Evolutionary conservation across 805 yeast species (phyloP).

Genomic region (Cyberlindnera euphorbiiphila): DNA sequence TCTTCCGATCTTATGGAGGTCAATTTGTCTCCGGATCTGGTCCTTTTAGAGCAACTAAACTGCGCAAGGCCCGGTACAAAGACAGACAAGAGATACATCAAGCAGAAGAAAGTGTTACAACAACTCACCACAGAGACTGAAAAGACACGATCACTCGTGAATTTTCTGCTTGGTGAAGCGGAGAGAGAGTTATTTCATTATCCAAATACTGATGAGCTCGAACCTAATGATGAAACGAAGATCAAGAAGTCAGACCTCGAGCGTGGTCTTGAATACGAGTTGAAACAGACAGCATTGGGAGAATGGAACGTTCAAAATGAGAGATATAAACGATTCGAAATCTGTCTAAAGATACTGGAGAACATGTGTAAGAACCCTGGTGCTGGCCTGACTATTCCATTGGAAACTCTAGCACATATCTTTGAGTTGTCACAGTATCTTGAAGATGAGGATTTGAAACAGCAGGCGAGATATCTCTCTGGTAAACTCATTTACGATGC

Average conservation of each 20-base stretch:
- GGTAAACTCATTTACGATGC: conserved; percentile 42
- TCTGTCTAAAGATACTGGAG: conserved; percentile 16
- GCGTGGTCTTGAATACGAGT: conserved; percentile 18
- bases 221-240: conserved; percentile 2
- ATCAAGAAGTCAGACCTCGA: conserved; percentile 10
- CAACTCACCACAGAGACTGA: conserved; percentile 9
- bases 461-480: conserved; percentile 33
- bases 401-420: conserved; percentile 32
- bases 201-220: conserved; percentile 17
- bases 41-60: conserved; percentile 21
- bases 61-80: conserved; percentile 20
- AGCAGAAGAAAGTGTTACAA: conserved; percentile 12
- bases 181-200: conserved; percentile 13
- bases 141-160: conserved; percentile 12
- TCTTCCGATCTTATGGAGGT: conserved; percentile 8
- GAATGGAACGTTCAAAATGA: conserved; percentile 10
- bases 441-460: conserved; percentile 29
- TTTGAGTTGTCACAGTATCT: conserved; percentile 41
- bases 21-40: conserved; percentile 12
- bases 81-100: conserved; percentile 20
- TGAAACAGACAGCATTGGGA: conserved; percentile 8
- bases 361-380: conserved; percentile 7
- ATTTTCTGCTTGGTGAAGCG: conserved; percentile 19
- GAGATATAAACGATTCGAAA: conserved; percentile 17
- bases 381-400: conserved; percentile 24